These are phyloP conservation scores for Trichosporon coremiiforme DNA, from an alignment of 1,284 basidiomycete species.

Conservation along the genomic window DNA sequence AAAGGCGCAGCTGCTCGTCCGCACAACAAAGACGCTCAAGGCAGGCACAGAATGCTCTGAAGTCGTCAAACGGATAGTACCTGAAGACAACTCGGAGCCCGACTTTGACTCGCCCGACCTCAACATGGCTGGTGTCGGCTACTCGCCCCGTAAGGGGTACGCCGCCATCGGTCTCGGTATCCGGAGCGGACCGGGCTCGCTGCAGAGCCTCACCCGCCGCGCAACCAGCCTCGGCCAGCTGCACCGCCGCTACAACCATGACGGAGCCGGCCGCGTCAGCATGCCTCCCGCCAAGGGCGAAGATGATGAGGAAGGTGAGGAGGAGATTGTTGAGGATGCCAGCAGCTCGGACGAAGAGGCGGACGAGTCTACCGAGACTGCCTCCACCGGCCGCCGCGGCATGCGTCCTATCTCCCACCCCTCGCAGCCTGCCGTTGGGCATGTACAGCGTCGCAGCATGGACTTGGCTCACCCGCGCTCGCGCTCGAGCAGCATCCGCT, in stretches of 20 bases:
- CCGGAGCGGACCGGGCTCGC: slow-evolving; percentile 50
- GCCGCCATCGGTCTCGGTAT: slow-evolving; percentile 30
- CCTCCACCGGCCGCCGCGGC: slow-evolving; percentile 13
- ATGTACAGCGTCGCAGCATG: slow-evolving; percentile 16
- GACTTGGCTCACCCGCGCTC: slow-evolving; percentile 6
- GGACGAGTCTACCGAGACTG: slow-evolving; percentile 9
- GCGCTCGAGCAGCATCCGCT: slow-evolving; percentile 23
- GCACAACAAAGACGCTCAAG: slow-evolving; percentile 82
- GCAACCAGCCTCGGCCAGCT: slow-evolving; percentile 57
- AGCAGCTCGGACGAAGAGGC: slow-evolving; percentile 46
- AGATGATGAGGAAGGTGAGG: slow-evolving; percentile 40
- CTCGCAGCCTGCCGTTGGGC: slow-evolving; percentile 2
- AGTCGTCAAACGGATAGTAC: slow-evolving; percentile 74
- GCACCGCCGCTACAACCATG: slow-evolving; percentile 42
- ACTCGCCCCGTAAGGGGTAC: slow-evolving; percentile 21
- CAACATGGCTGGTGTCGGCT: background rate
- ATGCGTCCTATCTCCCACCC: slow-evolving; percentile 28
- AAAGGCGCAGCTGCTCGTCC: slow-evolving; percentile 70
- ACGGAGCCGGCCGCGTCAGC: slow-evolving; percentile 33
- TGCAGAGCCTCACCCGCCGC: slow-evolving; percentile 59
- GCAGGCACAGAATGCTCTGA: slow-evolving; percentile 85
- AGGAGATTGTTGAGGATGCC: slow-evolving; percentile 44
- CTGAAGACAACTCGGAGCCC: slow-evolving; percentile 41
- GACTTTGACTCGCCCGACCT: slow-evolving; percentile 25
- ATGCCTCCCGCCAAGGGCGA: background rate